Evolutionary conservation across 345 rosid species (phyloP), one percentile per base, ranked within the genome.

Genomic region (Populus tremula): DNA sequence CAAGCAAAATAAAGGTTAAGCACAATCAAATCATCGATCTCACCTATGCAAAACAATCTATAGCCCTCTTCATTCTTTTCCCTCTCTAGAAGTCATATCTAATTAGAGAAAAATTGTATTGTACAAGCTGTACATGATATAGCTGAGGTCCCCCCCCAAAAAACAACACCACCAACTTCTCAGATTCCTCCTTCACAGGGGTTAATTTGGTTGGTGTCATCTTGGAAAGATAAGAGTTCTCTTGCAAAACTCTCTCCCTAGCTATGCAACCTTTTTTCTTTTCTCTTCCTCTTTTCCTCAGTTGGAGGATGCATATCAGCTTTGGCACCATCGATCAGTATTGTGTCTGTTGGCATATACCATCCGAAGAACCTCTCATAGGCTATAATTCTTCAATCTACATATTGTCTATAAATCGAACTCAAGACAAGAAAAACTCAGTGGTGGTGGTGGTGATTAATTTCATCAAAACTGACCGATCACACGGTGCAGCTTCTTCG

Each of bases 101-200:
- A 80, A 87, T 79, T 77, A 77, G 85, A 85, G 84, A 79, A 82
- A 90, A 86, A 56, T 80, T 78, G 82, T 79, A 80, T 82, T 86
- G 82, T 88, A 90, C 90, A 87, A 70, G 69, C 81, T 84, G 83
- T 80, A 83, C 63, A 59, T n/a, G 63, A 85, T 8, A 82, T 21
- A 27, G 38, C 45, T 54, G 67, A 79, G 89, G 86, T 39, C 77
- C 82, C 84, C 82, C 79, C 70, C 64, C 27, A 27, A 27, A 66
- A 56, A 80, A 73, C 5, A 29, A 21, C 71, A 70, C 70, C 38
- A 68, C 62, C 50, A 33, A 13, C 56, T 70, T 5, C 50, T 70
- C 76, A 67, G n/a, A 31, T 68, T 74, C 73, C 62, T 71, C 65
- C 50, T 70, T 74, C 83, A 20, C 33, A 59, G n/a, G 23, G 38